Conservation (phyloP, 2,329 filamentous ascomycete species). For the Sporothrix sp. region DNA sequence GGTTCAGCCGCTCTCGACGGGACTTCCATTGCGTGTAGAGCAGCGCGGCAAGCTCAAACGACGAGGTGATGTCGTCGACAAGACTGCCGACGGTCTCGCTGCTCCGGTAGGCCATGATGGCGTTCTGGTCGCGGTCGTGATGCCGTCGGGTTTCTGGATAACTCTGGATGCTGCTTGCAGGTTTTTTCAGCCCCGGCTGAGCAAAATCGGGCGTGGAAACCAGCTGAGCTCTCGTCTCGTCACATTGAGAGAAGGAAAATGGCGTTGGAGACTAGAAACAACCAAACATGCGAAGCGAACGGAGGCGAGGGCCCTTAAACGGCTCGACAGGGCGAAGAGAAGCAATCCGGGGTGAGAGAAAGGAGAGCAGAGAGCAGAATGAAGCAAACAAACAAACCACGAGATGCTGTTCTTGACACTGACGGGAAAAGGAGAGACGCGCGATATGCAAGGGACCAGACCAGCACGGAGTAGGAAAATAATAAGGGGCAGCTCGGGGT, state of each 20-base stretch:
- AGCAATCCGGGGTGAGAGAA: no score
- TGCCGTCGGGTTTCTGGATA: no score
- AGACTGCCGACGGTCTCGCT: constrained; percentile 19
- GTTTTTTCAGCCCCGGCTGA: no score
- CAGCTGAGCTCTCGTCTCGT: background rate
- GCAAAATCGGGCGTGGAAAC: background rate
- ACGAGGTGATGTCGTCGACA: constrained; percentile 24
- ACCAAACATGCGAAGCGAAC: no score
- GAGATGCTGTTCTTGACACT: background rate
- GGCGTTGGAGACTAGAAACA: no score
- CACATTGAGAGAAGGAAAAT: constrained; percentile 1
- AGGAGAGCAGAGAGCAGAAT: background rate
- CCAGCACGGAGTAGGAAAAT: no score
- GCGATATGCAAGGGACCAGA: background rate
- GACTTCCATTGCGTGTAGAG: constrained; percentile 29
- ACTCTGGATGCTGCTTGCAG: no score
- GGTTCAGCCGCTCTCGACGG: constrained; percentile 25
- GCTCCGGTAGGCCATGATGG: background rate
- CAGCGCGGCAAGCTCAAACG: constrained; percentile 24
- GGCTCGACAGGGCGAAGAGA: no score
- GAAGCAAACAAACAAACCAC: background rate
- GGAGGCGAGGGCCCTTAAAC: no score
- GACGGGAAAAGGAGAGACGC: background rate
- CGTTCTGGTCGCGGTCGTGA: no score
- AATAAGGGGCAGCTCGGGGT: background rate